phyloP scores from a whole-genome alignment of 1,284 basidiomycete species.

The Rhodotorula glutinis region DNA sequence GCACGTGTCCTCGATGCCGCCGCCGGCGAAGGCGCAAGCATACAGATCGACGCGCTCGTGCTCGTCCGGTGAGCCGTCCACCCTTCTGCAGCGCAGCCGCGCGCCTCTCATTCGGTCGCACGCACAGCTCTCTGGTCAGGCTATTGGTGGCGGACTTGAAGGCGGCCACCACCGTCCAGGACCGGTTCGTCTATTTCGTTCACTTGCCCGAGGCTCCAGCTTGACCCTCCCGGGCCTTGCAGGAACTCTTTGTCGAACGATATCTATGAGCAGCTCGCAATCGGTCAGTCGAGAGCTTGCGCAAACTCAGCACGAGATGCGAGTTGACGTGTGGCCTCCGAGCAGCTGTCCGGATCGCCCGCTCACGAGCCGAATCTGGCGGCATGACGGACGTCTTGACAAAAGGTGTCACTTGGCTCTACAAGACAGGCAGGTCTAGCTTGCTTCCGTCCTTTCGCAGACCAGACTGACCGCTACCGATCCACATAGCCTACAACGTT shows the following conservation, averaged over 20 bases:
- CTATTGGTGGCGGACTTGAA: background rate
- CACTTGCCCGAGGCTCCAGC: no score
- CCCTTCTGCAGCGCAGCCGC: no score
- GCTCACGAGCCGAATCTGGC: background rate
- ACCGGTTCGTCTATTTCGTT: no score
- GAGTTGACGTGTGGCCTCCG: background rate
- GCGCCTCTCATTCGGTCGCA: background rate
- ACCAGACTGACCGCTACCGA: no score
- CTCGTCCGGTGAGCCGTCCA: background rate
- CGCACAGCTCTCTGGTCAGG: background rate
- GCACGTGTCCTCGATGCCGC: background rate
- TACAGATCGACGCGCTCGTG: background rate
- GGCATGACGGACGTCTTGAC: background rate
- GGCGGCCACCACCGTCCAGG: background rate
- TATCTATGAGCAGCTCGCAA: no score
- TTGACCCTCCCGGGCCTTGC: no score
- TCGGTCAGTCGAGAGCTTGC: no score
- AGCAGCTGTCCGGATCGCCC: background rate
- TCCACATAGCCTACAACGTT: constrained; percentile 20
- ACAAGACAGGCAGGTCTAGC: constrained; percentile 7
- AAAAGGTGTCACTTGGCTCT: constrained; percentile 23
- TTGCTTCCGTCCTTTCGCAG: no score
- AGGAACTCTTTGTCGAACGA: no score
- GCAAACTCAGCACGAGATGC: no score
- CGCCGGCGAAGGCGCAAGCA: background rate